Percentiles rank a stretch among this genome's conserved stretches.
phyloP scores from a whole-genome alignment of 192 early-diverging fungal species.

The Rhizophagus clarus region DNA sequence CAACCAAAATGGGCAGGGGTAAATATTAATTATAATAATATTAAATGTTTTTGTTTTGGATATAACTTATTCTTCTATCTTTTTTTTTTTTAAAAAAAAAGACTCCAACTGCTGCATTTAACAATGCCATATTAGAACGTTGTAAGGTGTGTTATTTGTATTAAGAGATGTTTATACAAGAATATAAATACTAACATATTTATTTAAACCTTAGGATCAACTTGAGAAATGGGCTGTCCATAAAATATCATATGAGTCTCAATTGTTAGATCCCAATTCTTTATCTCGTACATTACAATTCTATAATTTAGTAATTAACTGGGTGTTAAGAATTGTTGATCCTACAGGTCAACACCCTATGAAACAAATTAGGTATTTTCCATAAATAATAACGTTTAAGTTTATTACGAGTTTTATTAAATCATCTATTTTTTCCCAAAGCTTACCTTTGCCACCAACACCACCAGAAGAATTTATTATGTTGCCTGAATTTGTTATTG shows the following conservation, averaged over 20 bases:
- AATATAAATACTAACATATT: neutral
- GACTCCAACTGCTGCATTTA: neutral
- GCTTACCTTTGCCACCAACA: constrained; percentile 59
- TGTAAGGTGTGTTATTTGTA: neutral
- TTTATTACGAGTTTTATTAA: neutral
- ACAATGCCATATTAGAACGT: neutral
- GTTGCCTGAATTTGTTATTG: constrained; percentile 91
- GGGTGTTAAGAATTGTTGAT: constrained; percentile 79
- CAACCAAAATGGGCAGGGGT: constrained; percentile 42
- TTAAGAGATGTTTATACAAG: neutral
- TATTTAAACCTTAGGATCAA: constrained; percentile 49
- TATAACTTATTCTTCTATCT: neutral
- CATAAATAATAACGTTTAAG: neutral
- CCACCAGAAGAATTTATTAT: constrained; percentile 64
- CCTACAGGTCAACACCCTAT: constrained; percentile 50
- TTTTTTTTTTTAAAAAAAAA: neutral
- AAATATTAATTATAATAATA: constrained; percentile 27
- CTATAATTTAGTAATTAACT: constrained; percentile 89
- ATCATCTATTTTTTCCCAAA: neutral
- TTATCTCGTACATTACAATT: constrained; percentile 72
- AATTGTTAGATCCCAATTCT: constrained; percentile 72
- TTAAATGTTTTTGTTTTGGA: neutral
- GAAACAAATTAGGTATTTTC: constrained; percentile 25
- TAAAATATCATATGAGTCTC: constrained; percentile 74
- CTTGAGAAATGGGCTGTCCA: constrained; percentile 68